Conservation (phyloP, 305 asterid species). For the Fraxinus paxiana region DNA sequence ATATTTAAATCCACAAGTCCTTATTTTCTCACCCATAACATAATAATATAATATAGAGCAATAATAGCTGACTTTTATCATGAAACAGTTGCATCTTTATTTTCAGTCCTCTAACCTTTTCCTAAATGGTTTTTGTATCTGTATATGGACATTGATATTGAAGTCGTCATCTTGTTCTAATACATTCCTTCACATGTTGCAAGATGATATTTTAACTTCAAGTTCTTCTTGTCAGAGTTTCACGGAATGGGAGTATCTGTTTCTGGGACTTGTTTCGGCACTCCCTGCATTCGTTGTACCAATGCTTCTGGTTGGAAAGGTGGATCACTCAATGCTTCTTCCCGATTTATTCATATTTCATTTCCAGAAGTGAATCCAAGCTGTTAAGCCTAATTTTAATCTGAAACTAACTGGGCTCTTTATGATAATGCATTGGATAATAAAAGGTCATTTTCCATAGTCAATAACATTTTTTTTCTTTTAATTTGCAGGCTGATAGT, state of each 20-base stretch:
- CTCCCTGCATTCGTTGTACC: slow-evolving; percentile 68
- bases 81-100: not conserved
- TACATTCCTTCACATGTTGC: not conserved
- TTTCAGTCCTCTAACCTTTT: not conserved
- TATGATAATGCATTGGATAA: not conserved
- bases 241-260: slow-evolving; percentile 70
- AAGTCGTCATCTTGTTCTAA: not conserved
- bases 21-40: not conserved
- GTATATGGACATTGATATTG: not conserved
- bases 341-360: slow-evolving; percentile 2
- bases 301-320: slow-evolving; percentile 63
- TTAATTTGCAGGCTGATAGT: slow-evolving; percentile 66
- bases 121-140: not conserved
- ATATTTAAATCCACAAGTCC: not conserved
- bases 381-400: not conserved
- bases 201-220: not conserved
- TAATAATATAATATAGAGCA: not conserved
- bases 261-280: slow-evolving; percentile 66
- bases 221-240: slow-evolving; percentile 40
- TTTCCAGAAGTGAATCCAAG: not conserved
- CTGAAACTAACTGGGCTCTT: not conserved
- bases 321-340: slow-evolving; percentile 19
- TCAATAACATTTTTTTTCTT: slow-evolving; percentile 11
- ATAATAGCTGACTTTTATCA: not conserved
- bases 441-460: not conserved